Conservation (phyloP, 2,329 filamentous ascomycete genomes). For the Cytospora leucostoma region DNA sequence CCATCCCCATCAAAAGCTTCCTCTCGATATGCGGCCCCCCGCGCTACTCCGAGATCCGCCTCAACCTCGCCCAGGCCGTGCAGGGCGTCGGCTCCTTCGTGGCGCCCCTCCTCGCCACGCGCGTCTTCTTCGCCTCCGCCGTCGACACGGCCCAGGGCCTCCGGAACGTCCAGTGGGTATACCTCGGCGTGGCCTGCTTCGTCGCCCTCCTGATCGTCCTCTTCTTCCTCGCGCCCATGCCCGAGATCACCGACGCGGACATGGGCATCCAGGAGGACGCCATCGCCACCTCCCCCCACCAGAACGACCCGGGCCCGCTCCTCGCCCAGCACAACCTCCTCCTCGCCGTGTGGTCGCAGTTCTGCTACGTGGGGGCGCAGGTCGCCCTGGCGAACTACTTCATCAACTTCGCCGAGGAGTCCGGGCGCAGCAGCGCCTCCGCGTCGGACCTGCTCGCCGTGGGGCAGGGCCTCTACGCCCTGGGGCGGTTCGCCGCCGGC, state of each 20-base stretch:
- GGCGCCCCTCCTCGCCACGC: conserved; percentile 59
- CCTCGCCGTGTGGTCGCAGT: conserved; percentile 61
- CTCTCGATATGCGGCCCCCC: conserved; percentile 59
- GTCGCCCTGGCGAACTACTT: conserved; percentile 57
- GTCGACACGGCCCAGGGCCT: conserved; percentile 49
- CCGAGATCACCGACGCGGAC: conserved; percentile 61
- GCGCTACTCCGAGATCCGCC: conserved; percentile 57
- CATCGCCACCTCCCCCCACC: too few species aligned
- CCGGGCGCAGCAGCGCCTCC: conserved; percentile 31
- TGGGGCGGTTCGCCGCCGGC: conserved; percentile 60
- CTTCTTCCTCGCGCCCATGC: conserved; percentile 56
- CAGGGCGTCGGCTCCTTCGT: conserved; percentile 60
- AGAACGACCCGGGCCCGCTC: conserved; percentile 51
- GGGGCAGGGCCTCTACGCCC: conserved; percentile 60
- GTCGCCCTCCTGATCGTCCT: conserved; percentile 57
- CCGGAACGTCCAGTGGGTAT: conserved; percentile 64
- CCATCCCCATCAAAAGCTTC: conserved; percentile 31
- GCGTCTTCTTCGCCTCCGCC: conserved; percentile 61
- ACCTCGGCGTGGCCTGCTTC: conserved; percentile 63
- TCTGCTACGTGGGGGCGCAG: conserved; percentile 65
- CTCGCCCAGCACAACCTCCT: conserved; percentile 62
- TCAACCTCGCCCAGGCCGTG: conserved; percentile 61
- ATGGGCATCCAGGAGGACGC: conserved; percentile 56
- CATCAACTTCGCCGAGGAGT: conserved; percentile 49
- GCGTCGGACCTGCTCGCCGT: conserved; percentile 57